These are phyloP conservation scores for Pichia eremophila DNA, from an alignment of 805 yeast species.

Conservation along the genomic window DNA sequence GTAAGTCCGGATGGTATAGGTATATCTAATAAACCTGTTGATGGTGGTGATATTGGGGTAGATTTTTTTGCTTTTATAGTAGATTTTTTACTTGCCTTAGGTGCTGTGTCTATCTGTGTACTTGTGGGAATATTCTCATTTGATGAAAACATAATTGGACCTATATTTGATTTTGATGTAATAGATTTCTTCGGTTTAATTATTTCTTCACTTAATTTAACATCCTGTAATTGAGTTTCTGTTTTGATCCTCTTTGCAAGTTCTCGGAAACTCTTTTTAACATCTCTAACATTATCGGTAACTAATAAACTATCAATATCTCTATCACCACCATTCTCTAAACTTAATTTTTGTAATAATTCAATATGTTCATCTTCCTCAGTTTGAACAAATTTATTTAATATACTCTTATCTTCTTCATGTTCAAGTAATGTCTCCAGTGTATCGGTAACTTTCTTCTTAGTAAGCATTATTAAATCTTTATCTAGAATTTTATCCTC, in stretches of 20 bases:
- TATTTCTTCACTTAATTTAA: not conserved
- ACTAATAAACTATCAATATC: not conserved
- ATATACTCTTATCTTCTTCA: conserved; percentile 70
- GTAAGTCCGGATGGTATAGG: not conserved
- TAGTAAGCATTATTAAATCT: conserved; percentile 62
- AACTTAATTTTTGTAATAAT: conserved; percentile 36
- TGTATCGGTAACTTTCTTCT: conserved; percentile 64
- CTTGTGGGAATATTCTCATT: not conserved
- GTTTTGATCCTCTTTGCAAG: conserved; percentile 23
- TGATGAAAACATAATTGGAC: not conserved
- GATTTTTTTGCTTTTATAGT: no score
- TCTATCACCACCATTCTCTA: conserved; percentile 17
- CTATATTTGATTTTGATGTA: not conserved
- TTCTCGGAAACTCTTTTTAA: conserved; percentile 22
- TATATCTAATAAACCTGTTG: not conserved
- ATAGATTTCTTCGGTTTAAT: no score
- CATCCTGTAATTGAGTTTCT: conserved; percentile 8
- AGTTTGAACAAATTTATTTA: conserved; percentile 50
- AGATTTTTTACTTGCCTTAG: no score
- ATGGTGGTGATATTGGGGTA: no score
- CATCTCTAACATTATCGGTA: conserved; percentile 11
- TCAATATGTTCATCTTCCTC: conserved; percentile 47
- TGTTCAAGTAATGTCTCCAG: conserved; percentile 57
- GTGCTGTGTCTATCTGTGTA: not conserved
- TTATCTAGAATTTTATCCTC: conserved; percentile 53